These are phyloP conservation scores for Setaria viridis DNA, from an alignment of 202 grass and related monocot genomes.

Conservation along the genomic window DNA sequence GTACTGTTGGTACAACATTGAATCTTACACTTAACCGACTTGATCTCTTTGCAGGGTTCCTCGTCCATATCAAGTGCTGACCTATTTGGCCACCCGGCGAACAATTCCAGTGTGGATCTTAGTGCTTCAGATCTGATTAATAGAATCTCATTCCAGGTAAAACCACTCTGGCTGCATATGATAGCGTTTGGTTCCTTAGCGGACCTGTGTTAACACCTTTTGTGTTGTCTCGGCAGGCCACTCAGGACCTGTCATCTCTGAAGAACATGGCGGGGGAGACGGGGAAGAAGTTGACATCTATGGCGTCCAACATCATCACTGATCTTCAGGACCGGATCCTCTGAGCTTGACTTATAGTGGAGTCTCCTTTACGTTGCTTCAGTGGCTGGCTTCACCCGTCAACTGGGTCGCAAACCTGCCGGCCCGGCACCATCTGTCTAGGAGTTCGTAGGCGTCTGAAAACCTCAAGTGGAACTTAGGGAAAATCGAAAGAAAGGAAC, in stretches of 20 bases:
- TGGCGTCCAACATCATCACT: constrained; percentile 87
- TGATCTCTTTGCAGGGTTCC: constrained; percentile 57
- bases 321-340: constrained; percentile 89
- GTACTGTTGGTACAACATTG: constrained; percentile 3
- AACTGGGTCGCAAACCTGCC: constrained; percentile 1
- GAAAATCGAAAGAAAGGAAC: neutral
- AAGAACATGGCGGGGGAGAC: constrained; percentile 96
- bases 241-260: constrained; percentile 89
- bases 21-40: neutral
- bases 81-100: constrained; percentile 69
- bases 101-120: constrained; percentile 62
- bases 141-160: constrained; percentile 92
- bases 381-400: neutral
- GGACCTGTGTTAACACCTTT: neutral
- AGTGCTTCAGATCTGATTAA: constrained; percentile 83
- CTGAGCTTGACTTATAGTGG: constrained; percentile 45
- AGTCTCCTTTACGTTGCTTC: constrained; percentile 33
- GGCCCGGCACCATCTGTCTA: constrained; percentile 35
- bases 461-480: neutral
- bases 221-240: constrained; percentile 50
- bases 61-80: constrained; percentile 97
- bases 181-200: constrained; percentile 18
- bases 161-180: neutral
- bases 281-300: constrained; percentile 81
- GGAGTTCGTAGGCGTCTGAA: constrained; percentile 29